Evolutionary conservation across 2,329 filamentous ascomycete genomes (phyloP), one percentile per base, ranked within the genome.

Genomic region (Dryadomyces quercus-mongolicae): DNA sequence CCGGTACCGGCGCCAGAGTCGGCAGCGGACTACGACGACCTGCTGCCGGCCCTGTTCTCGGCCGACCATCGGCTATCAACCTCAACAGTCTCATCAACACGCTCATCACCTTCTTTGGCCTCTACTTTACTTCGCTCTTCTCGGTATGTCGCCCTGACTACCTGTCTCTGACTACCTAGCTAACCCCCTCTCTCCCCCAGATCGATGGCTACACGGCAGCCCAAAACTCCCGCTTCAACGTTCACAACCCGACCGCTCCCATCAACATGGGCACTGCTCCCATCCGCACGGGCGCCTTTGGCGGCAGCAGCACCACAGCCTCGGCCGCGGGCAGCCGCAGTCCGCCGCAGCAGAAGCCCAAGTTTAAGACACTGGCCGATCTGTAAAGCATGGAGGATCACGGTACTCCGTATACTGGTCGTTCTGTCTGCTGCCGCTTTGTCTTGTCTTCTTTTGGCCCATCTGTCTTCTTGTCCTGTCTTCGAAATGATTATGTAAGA

Each of bases 131-230:
- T 8, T 82, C 79, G 4, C 66, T 85, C n/a, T 74, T 85, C 60
- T 76, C 80, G 64, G 79, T 76, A 70, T 55, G 77, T 72, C 6
- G 13, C n/a, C 25, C 6, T 5, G 9, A 20, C 16, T 43, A 16
- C 13, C 16, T 46, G 13, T 18, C 5, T 9, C 15, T n/a, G n/a
- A n/a, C n/a, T 48, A 6, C n/a, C 8, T 36, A 5, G 6, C 22
- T 15, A 6, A 12, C 36, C 9, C 21, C 15, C 1, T 22, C 12
- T 21, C 9, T n/a, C 31, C 21, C 12, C 3, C 61, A 82, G 74
- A 73, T 84, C 54, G 81, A 85, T 62, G 75, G 78, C 0, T 82
- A 82, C 66, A 78, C 76, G 61, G 72, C 80, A 3, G 81, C 80
- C 2, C 76, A 82, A 66, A 72, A 70, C 48, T 84, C 80, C 20